Evolutionary conservation across 2,329 filamentous ascomycete species (phyloP).

Genomic region (Sarocladiaceae sp.): DNA sequence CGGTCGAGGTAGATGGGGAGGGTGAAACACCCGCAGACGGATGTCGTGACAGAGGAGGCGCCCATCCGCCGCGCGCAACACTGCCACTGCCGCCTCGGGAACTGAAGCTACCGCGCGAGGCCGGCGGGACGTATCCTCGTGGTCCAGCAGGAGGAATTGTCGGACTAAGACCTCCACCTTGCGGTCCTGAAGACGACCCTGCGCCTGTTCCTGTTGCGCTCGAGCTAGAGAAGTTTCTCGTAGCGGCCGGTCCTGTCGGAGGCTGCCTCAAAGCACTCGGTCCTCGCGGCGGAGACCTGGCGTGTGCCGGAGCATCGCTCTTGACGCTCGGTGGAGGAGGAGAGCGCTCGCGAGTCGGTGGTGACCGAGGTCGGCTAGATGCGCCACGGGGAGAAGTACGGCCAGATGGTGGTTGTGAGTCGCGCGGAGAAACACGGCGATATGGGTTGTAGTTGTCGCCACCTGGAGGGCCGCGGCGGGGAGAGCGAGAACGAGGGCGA

Average conservation of each 20-base stretch:
- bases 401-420: conserved; percentile 44
- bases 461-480: conserved; percentile 32
- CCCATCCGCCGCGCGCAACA: not conserved
- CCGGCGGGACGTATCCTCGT: conserved; percentile 42
- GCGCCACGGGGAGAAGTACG: conserved; percentile 46
- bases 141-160: conserved; percentile 48
- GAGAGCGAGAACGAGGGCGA: conserved; percentile 46
- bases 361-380: conserved; percentile 41
- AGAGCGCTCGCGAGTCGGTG: conserved; percentile 20
- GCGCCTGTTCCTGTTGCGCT: conserved; percentile 26
- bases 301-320: not conserved
- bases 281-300: conserved; percentile 46
- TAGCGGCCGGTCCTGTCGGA: conserved; percentile 36
- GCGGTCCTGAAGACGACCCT: conserved; percentile 23
- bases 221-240: conserved; percentile 32
- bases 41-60: conserved; percentile 10
- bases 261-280: conserved; percentile 47
- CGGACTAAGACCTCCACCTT: conserved; percentile 36
- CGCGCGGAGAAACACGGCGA: conserved; percentile 39
- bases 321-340: not conserved
- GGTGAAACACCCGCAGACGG: conserved; percentile 27
- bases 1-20: conserved; percentile 33
- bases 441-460: conserved; percentile 36
- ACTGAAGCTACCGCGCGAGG: conserved; percentile 36
- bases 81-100: conserved; percentile 38